Percentiles rank a stretch among this genome's conserved stretches.
Conservation (phyloP, 2,329 filamentous ascomycete genomes). For the Colletotrichum siamense region DNA sequence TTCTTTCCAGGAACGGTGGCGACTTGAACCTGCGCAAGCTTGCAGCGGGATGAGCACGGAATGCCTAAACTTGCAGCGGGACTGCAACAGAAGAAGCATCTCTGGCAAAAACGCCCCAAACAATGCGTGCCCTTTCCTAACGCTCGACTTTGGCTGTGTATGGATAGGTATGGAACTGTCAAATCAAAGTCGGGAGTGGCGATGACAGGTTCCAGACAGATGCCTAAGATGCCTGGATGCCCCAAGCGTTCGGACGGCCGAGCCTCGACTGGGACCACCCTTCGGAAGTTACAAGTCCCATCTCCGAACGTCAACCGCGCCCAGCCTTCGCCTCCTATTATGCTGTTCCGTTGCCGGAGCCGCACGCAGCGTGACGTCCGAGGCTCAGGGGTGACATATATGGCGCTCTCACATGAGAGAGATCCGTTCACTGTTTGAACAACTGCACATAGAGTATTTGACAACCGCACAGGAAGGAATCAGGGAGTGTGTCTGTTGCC, state of each 20-base stretch:
- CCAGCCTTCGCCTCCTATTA: not conserved
- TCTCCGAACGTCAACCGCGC: not conserved
- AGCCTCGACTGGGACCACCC: not conserved
- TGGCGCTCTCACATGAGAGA: not conserved
- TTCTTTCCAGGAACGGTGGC: not conserved
- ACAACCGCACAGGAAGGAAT: not conserved
- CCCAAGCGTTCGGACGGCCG: conserved; percentile 18
- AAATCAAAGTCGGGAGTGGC: not conserved
- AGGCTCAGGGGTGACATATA: not conserved
- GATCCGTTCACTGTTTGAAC: not conserved
- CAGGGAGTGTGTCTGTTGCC: not conserved
- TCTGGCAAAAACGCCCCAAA: not conserved
- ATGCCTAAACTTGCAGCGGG: not conserved
- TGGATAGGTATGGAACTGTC: not conserved
- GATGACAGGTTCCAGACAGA: not conserved
- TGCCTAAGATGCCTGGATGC: not conserved
- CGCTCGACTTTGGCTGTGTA: not conserved
- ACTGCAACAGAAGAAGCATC: not conserved
- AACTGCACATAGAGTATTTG: not conserved
- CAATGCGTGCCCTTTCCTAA: not conserved
- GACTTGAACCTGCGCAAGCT: not conserved
- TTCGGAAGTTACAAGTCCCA: not conserved
- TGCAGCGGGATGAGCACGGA: not conserved
- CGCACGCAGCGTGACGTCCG: not conserved
- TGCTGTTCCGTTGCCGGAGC: not conserved